Evolutionary conservation across 805 yeast species (phyloP).

Genomic region (Candida suzukii): DNA sequence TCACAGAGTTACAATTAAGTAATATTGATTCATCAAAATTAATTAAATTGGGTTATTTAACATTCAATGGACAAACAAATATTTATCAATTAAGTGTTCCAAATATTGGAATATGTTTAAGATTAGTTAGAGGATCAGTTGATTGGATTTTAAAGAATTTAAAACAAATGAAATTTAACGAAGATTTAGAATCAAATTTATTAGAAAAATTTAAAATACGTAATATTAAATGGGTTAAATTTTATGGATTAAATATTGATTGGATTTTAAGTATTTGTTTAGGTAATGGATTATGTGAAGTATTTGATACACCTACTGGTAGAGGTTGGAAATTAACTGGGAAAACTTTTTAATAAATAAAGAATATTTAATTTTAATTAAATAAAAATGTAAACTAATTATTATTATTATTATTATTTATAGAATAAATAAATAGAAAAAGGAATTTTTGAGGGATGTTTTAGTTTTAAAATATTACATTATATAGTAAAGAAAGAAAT

Average conservation of each 20-base stretch:
- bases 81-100: slow-evolving; percentile 40
- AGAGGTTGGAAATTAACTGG: slow-evolving; percentile 47
- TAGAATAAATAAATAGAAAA: no score
- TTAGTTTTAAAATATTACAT: no score
- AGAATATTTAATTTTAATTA: not conserved
- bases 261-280: slow-evolving; percentile 46
- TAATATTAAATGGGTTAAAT: slow-evolving; percentile 36
- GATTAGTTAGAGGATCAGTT: slow-evolving; percentile 36
- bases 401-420: no score
- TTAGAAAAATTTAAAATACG: slow-evolving; percentile 39
- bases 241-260: slow-evolving; percentile 40
- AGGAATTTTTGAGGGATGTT: not conserved
- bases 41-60: slow-evolving; percentile 35
- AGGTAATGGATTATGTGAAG: slow-evolving; percentile 47
- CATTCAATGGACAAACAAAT: slow-evolving; percentile 26
- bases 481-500: no score
- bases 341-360: slow-evolving; percentile 7
- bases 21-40: slow-evolving; percentile 25
- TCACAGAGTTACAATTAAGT: slow-evolving; percentile 18
- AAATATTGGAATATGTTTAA: slow-evolving; percentile 41
- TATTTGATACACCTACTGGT: slow-evolving; percentile 47
- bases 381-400: not conserved
- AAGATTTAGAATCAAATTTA: slow-evolving; percentile 34
- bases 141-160: slow-evolving; percentile 35
- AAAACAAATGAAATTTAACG: slow-evolving; percentile 31